Conservation (phyloP, 2,329 filamentous ascomycete genomes). For the Diplodia seriata region DNA sequence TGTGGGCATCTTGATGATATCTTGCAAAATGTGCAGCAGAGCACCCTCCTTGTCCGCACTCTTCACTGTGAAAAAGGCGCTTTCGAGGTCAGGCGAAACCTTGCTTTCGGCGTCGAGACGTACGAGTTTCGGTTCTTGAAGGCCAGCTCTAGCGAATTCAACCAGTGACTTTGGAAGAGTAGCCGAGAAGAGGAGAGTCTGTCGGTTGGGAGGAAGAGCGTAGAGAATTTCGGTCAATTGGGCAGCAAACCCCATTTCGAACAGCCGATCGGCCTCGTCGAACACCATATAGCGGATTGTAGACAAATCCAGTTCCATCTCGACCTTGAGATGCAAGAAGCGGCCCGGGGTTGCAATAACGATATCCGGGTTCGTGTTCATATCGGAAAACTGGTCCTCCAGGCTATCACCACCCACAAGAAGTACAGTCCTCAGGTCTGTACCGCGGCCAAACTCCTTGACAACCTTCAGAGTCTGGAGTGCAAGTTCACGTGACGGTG, state of each 20-base stretch:
- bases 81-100: conserved; percentile 93
- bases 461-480: conserved; percentile 96
- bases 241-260: conserved; percentile 97
- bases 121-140: conserved; percentile 90
- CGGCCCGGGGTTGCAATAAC: conserved; percentile 96
- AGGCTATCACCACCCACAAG: conserved; percentile 94
- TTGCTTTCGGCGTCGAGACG: conserved; percentile 94
- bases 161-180: conserved; percentile 93
- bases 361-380: conserved; percentile 95
- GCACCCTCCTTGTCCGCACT: conserved; percentile 93
- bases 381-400: conserved; percentile 91
- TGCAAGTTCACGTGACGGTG: conserved; percentile 91
- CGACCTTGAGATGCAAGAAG: conserved; percentile 94
- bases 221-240: conserved; percentile 94
- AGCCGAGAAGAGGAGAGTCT: conserved; percentile 93
- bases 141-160: conserved; percentile 90
- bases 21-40: conserved; percentile 83
- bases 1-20: conserved; percentile 89
- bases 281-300: conserved; percentile 95
- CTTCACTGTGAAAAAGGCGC: conserved; percentile 93
- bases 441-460: conserved; percentile 89
- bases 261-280: conserved; percentile 94
- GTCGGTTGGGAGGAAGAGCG: conserved; percentile 80
- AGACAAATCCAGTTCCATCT: conserved; percentile 91
- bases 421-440: conserved; percentile 87